phyloP scores from a whole-genome alignment of 2,329 filamentous ascomycete genomes.

The Gaeumannomyces sp. region DNA sequence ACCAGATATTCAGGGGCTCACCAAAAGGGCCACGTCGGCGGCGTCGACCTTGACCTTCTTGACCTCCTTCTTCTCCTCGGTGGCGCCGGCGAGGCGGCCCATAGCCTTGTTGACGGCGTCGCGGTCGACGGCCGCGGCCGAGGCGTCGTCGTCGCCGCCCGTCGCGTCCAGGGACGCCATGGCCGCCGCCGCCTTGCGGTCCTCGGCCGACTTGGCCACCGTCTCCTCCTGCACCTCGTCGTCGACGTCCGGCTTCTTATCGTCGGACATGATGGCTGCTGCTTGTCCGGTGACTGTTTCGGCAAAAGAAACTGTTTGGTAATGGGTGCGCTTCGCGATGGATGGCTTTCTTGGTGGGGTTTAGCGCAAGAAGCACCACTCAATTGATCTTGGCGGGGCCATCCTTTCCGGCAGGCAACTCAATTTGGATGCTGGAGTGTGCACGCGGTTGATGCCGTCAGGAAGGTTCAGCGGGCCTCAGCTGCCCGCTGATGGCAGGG shows the following conservation, averaged over 20 bases:
- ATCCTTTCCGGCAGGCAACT: neutral
- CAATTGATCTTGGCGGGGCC: neutral
- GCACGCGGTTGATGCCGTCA: no score
- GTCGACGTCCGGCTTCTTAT: slow-evolving; percentile 53
- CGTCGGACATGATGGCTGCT: slow-evolving; percentile 47
- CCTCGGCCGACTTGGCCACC: slow-evolving; percentile 61
- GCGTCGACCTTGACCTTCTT: slow-evolving; percentile 69
- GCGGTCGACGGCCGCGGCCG: slow-evolving; percentile 55
- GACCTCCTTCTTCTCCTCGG: slow-evolving; percentile 32
- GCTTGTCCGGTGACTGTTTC: neutral
- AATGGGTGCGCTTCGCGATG: neutral
- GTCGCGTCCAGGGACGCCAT: slow-evolving; percentile 61
- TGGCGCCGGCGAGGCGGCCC: slow-evolving; percentile 44
- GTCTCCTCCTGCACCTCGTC: slow-evolving; percentile 40
- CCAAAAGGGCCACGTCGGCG: slow-evolving; percentile 63
- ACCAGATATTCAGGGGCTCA: slow-evolving; percentile 32
- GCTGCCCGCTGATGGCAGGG: neutral
- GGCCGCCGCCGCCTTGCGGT: slow-evolving; percentile 70
- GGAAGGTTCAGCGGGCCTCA: no score
- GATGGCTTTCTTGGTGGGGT: neutral
- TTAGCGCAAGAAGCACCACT: neutral
- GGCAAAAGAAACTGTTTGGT: no score
- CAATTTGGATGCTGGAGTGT: neutral
- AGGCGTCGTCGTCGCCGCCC: slow-evolving; percentile 40
- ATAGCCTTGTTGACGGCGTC: slow-evolving; percentile 68